Base-by-base conservation (phyloP, 2,329 filamentous ascomycete species). In the Cercospora canescens region DNA sequence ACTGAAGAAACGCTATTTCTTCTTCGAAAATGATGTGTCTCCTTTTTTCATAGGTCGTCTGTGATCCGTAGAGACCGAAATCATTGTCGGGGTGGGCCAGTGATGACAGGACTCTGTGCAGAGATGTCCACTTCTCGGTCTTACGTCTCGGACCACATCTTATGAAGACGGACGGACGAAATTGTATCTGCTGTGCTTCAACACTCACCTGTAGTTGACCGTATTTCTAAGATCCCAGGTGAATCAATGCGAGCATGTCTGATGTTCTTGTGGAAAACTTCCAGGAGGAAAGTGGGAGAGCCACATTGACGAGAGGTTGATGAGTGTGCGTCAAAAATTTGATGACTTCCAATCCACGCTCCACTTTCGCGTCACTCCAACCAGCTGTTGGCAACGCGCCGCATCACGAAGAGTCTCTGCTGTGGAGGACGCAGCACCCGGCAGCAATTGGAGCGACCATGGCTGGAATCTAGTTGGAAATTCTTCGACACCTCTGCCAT, bases 401-500 rank as follows among this genome's bases (percentile, higher is more conserved):
- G 24, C 21, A 26, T 50, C 45, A 24, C 45, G 6, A 24, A 24
- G 12, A 16, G n/a, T 12, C 16, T 16, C 24, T 52, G 45, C 45
- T 28, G 24, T 26, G 12, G 32, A 28, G 11, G 12, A 16, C 21
- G 24, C 45, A 26, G 12, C 24, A 16, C 26, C 45, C 45, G 6
- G 28, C 45, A 8, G 12, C 14, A 16, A 30, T 52, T 52, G 6
- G 2, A 1, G 9, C 3, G 4, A 28, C 16, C 14, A 52, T 52
- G 45, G 4, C 52, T 56, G n/a, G n/a, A n/a, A n/a, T 24, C 8
- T 30, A 24, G 11, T 28, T 30, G 28, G 30, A 16, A 35, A 5
- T 7, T 34, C 28, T 12, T 11, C 16, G 6, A 21, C 11, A 32
- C 45, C 32, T 3, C 32, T 4, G 14, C 8, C 28, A 76, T 76